Evolutionary conservation across 495 filamentous ascomycete genomes (phyloP), one percentile per base, ranked within the genome.

Genomic region (Zalerion maritima): DNA sequence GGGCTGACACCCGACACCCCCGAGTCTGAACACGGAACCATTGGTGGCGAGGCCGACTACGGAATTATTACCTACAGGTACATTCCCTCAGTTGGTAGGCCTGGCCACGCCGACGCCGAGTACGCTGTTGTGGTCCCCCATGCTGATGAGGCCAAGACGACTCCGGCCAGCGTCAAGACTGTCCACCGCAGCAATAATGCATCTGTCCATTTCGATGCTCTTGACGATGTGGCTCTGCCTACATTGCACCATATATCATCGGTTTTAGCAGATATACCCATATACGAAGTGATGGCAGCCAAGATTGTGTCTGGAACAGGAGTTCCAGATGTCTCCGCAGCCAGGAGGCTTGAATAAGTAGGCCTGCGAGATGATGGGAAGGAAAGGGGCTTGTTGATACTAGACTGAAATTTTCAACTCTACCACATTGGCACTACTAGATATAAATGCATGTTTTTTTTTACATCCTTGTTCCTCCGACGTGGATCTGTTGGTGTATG

Each of bases 221-320:
- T 61, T 12, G 52, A 60, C 31, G 64, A 55, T 64, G 45, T 65
- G 16, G 42, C 42, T 12, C 38, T 73, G 28, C 69, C 70, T 0
- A 73, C 65, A 2, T 43, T 73, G 21, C 64, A 73, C 36, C 64
- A 71, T 46, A 47, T 73, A 15, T 43, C 67, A 14, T 45, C 47
- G 22, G 46, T 49, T 15, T 34, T 73, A 35, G 60, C 55, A 0
- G 64, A 69, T 28, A 55, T 75, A 24, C 69, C 64, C 0, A 45
- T 68, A 5, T 67, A 67, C 38, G 59, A 64, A 32, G 37, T 71
- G 26, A 45, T 73, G 10, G 50, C 52, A 8, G 64, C 57, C 3
- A 67, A 52, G 21, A 46, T 72, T 4, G 58, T 66, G 4, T 54
- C 64, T 32, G 63, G 65, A 0, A 41, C 33, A 12, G 65, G 67